Evolutionary conservation across 768 basidiomycete species (phyloP), one percentile per base, ranked within the genome.

Genomic region (Macrolepiota fuliginosa): DNA sequence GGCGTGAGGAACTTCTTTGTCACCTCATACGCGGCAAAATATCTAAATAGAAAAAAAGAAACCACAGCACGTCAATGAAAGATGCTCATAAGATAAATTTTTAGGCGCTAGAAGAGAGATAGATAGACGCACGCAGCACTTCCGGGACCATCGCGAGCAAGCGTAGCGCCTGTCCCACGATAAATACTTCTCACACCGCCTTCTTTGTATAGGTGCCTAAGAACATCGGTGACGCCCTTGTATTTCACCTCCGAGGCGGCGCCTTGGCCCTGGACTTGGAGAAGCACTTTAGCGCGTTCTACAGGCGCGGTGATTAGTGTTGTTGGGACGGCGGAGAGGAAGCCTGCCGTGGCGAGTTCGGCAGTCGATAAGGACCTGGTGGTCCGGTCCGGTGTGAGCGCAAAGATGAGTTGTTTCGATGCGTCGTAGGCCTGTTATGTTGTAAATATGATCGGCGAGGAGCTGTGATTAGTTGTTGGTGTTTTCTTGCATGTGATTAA

Each of bases 11-110:
- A 76, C 71, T 90, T 91, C 77, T 99, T 99, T 42, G 92, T 88
- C 35, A 94, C 83, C 76, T 99, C 97, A 72, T 99, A 99, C 11
- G 95, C 90, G 17, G 95, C 96, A 71, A 99, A 99, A 78, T 98
- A 98, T 52, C 94, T 96, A 61, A 62, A 45, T 57, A 42, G 54
- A 4, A 27, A 19, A 10, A 40, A 58, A 42, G 45, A 17, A 27
- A 19, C 22, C 9, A 49, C 22, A 32, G 29, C 29, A 3, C 47
- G 24, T 49, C 10, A 49, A 17, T 9, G 13, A 24, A 27, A 24
- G 22, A 24, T 6, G 24, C 47, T 24, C 12, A 47, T 39, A 32
- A 15, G 29, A 22, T 27, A 27, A 57, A 35, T 59, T 45, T n/a
- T 45, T 22, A 45, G 19, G 19, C 42, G 42, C 42, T 15, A 45